Evolutionary conservation across 257 asterid species (phyloP).

Genomic region (Solanum okadae): DNA sequence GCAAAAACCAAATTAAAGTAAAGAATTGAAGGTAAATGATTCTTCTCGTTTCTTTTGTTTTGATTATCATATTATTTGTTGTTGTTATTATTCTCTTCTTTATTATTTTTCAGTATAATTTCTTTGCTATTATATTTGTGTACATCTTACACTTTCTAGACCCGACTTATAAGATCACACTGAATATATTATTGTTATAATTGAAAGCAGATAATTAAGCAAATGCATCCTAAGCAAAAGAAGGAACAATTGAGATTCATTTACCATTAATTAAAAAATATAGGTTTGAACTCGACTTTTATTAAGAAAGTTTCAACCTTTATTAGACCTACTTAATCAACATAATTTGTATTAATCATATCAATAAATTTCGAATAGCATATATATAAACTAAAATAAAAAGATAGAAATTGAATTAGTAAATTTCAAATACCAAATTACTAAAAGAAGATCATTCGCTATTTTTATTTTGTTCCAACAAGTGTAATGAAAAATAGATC

Average conservation of each 20-base stretch:
- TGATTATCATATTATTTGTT: neutral
- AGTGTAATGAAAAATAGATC: too few species aligned
- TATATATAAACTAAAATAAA: neutral
- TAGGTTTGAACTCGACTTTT: neutral
- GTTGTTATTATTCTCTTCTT: neutral
- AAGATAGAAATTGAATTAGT: neutral
- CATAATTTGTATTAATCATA: neutral
- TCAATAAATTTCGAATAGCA: neutral
- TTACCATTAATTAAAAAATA: too few species aligned
- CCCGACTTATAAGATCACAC: rapidly evolving
- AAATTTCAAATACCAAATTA: neutral
- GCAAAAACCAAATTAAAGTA: neutral
- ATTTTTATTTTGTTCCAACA: too few species aligned
- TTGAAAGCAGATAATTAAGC: neutral
- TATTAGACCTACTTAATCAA: neutral
- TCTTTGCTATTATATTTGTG: neutral
- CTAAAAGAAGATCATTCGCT: neutral
- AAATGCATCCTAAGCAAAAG: neutral
- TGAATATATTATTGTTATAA: neutral
- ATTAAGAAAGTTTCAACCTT: neutral
- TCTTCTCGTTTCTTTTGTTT: neutral
- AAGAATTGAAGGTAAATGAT: neutral
- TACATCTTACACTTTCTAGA: neutral
- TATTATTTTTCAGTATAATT: neutral
- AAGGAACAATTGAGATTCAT: neutral